These are phyloP conservation scores for Lecanicillium sp. DNA, from an alignment of 2,329 filamentous ascomycete species.

Conservation along the genomic window DNA sequence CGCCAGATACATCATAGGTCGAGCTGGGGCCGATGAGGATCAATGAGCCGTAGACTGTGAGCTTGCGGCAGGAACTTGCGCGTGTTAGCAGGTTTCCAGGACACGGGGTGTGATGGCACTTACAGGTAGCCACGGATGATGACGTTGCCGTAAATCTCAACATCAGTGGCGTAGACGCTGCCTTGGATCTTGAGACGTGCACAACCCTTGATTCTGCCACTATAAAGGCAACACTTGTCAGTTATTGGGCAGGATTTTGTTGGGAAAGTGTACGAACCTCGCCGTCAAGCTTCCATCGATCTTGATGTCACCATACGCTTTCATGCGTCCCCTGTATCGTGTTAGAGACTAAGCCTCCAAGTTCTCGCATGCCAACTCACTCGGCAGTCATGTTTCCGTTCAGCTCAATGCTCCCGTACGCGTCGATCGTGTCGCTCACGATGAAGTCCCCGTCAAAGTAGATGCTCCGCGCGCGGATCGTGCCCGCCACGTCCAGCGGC, in stretches of 20 bases:
- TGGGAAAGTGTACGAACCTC: conserved; percentile 29
- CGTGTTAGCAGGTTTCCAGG: neutral
- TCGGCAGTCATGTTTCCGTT: conserved; percentile 37
- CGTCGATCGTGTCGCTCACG: conserved; percentile 40
- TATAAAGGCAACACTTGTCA: conserved; percentile 18
- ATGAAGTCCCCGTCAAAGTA: conserved; percentile 38
- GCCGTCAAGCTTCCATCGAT: conserved; percentile 34
- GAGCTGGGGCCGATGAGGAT: conserved; percentile 41
- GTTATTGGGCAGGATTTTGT: neutral
- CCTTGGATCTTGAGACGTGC: conserved; percentile 41
- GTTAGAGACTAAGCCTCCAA: conserved; percentile 6
- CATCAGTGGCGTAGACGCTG: conserved; percentile 34
- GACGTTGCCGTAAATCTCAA: conserved; percentile 44
- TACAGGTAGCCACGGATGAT: conserved; percentile 40
- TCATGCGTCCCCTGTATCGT: conserved; percentile 34
- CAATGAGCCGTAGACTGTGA: conserved; percentile 41
- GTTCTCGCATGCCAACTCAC: conserved; percentile 15
- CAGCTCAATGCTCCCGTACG: conserved; percentile 38
- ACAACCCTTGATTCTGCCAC: conserved; percentile 41
- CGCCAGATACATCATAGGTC: conserved; percentile 36
- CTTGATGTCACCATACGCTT: conserved; percentile 41
- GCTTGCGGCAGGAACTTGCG: conserved; percentile 34
- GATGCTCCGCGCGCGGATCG: conserved; percentile 40
- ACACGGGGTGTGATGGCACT: conserved; percentile 14
- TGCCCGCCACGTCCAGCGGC: conserved; percentile 42